Conservation (phyloP, 2,329 filamentous ascomycete genomes). For the Trichoderma guizhouense region DNA sequence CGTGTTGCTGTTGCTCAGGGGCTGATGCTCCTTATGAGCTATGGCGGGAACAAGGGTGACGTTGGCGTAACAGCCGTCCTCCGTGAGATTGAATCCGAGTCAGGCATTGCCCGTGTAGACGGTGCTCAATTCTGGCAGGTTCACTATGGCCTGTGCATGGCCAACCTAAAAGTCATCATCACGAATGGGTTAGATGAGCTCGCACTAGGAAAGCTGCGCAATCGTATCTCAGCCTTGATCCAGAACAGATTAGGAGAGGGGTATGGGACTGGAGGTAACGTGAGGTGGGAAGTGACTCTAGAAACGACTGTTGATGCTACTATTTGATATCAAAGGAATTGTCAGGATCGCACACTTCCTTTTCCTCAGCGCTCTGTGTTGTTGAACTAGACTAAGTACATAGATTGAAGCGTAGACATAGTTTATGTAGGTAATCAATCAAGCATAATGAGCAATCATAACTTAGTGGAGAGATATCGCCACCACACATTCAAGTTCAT, state of each 20-base stretch:
- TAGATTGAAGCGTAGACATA: not conserved
- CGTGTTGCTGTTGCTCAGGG: conserved; percentile 83
- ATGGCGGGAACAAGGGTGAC: conserved; percentile 43
- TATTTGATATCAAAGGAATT: conserved; percentile 23
- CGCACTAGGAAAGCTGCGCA: conserved; percentile 67
- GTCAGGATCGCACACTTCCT: not conserved
- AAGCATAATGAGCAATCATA: not conserved
- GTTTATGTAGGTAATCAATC: not conserved
- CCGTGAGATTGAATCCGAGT: conserved; percentile 78
- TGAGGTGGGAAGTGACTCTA: conserved; percentile 90
- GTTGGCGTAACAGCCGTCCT: conserved; percentile 68
- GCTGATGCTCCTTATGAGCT: conserved; percentile 94
- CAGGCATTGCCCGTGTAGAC: conserved; percentile 71
- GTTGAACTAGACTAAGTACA: not conserved
- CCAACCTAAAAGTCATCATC: conserved; percentile 80
- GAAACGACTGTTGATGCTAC: conserved; percentile 57
- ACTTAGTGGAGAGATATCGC: not conserved
- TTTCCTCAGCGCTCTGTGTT: not conserved
- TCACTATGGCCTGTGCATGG: conserved; percentile 95
- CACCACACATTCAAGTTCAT: not conserved
- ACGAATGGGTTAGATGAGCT: conserved; percentile 63
- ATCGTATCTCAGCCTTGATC: conserved; percentile 73
- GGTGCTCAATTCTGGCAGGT: conserved; percentile 98
- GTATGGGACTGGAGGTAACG: conserved; percentile 73
- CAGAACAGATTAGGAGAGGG: conserved; percentile 83